Evolutionary conservation across 2,329 filamentous ascomycete species (phyloP).

Genomic region (Apiospora arundinis): DNA sequence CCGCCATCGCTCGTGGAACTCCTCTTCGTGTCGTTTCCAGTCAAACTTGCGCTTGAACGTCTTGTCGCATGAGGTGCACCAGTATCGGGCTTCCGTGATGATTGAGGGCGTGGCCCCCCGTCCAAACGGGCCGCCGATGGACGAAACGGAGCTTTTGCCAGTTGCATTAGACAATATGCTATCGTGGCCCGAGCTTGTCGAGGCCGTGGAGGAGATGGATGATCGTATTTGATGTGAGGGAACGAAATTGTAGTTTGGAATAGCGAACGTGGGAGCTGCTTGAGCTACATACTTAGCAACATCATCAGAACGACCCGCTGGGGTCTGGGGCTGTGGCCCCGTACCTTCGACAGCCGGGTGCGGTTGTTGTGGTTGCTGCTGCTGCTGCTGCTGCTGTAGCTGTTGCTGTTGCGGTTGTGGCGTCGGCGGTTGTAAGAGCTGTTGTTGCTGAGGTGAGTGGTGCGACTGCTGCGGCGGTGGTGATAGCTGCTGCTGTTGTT

Average conservation of each 20-base stretch:
- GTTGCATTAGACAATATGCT: conserved; percentile 40
- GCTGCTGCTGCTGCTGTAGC: conserved; percentile 29
- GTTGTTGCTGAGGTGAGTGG: conserved; percentile 24
- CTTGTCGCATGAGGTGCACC: conserved; percentile 61
- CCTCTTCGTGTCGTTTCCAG: conserved; percentile 73
- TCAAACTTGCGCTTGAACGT: conserved; percentile 72
- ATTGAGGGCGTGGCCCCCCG: conserved; percentile 27
- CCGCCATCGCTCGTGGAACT: conserved; percentile 72
- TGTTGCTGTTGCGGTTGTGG: conserved; percentile 26
- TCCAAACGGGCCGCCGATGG: conserved; percentile 26
- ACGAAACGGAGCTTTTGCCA: conserved; percentile 39
- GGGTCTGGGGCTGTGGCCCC: conserved; percentile 18
- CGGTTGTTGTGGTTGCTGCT: conserved; percentile 27
- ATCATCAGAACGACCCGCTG: conserved; percentile 15
- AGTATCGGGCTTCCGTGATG: conserved; percentile 38
- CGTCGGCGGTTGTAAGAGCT: conserved; percentile 16
- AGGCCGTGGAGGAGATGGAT: conserved; percentile 39
- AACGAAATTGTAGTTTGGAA: conserved; percentile 36
- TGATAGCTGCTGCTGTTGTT: conserved; percentile 26
- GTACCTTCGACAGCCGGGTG: conserved; percentile 28
- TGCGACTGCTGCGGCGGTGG: conserved; percentile 25
- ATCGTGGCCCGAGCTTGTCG: conserved; percentile 40
- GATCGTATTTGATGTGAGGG: conserved; percentile 35
- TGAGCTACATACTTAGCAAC: conserved; percentile 24
- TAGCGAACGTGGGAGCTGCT: conserved; percentile 28